These are phyloP conservation scores for Plasmodium relictum DNA, from an alignment of 169 alveolate genomes.

Conservation along the genomic window DNA sequence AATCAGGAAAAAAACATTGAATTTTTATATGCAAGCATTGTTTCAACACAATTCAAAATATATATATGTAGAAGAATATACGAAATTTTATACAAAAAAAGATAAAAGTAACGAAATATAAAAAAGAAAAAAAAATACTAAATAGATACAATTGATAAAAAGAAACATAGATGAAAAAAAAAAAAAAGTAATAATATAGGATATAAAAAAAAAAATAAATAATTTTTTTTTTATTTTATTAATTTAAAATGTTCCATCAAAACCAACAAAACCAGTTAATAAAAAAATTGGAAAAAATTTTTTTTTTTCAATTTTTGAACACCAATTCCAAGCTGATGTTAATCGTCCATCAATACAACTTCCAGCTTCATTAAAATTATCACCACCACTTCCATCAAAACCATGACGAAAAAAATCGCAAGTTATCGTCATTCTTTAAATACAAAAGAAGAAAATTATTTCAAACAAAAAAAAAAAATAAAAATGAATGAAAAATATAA, in stretches of 20 bases:
- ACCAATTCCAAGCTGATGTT: constrained; percentile 96
- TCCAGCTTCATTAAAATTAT: constrained; percentile 96
- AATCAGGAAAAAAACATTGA: too few species aligned
- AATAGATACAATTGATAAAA: too few species aligned
- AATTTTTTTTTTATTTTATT: too few species aligned
- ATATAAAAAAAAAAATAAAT: too few species aligned
- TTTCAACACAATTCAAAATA: too few species aligned
- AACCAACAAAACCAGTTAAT: constrained; percentile 94
- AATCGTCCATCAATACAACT: constrained; percentile 96
- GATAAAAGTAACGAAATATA: too few species aligned
- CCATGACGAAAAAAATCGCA: constrained; percentile 95
- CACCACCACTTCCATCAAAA: constrained; percentile 96
- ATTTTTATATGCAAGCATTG: too few species aligned
- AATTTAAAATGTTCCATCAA: constrained; percentile 91
- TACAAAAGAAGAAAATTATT: neutral
- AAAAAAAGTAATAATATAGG: too few species aligned
- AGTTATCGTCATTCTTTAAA: constrained; percentile 85
- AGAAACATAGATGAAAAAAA: too few species aligned
- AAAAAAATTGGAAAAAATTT: constrained; percentile 92
- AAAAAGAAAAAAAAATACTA: too few species aligned
- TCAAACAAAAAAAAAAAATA: constrained; percentile 13
- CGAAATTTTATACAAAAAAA: too few species aligned
- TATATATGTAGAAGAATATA: too few species aligned
- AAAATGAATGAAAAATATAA: constrained; percentile 2
- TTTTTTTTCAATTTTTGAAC: constrained; percentile 93